Evolutionary conservation across 1,284 basidiomycete species (phyloP).

Genomic region (Gomphus sp.): DNA sequence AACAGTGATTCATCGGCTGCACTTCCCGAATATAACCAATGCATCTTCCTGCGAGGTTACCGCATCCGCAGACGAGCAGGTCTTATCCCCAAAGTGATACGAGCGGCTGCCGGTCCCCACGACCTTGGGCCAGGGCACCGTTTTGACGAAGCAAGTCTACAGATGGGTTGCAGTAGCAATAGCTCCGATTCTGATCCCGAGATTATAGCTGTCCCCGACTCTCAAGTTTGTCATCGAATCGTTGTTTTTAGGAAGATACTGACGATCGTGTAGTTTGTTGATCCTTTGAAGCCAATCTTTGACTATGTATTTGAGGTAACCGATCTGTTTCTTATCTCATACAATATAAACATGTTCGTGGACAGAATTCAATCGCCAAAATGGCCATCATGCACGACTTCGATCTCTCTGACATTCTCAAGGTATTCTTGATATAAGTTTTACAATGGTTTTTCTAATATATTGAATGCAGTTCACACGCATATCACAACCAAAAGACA

Average conservation of each 20-base stretch:
- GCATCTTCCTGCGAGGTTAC: not conserved
- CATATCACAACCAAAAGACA: not conserved
- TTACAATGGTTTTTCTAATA: not conserved
- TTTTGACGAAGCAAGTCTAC: no score
- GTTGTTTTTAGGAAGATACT: not conserved
- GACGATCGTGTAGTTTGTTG: not conserved
- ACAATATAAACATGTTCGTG: not conserved
- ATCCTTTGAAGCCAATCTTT: not conserved
- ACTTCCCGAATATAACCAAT: not conserved
- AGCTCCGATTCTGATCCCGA: not conserved
- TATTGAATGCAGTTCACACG: not conserved
- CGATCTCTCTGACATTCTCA: not conserved
- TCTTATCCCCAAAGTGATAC: not conserved
- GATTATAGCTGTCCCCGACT: not conserved
- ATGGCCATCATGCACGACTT: not conserved
- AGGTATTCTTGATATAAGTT: not conserved
- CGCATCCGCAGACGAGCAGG: not conserved
- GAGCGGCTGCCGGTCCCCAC: not conserved
- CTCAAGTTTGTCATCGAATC: not conserved
- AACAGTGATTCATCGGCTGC: no score
- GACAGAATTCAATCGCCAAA: not conserved
- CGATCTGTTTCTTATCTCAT: not conserved
- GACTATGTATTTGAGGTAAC: not conserved
- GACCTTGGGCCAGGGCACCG: no score
- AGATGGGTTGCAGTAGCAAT: no score